Conservation (phyloP, 139 green algal species). For the Ettlia oleoabundans region DNA sequence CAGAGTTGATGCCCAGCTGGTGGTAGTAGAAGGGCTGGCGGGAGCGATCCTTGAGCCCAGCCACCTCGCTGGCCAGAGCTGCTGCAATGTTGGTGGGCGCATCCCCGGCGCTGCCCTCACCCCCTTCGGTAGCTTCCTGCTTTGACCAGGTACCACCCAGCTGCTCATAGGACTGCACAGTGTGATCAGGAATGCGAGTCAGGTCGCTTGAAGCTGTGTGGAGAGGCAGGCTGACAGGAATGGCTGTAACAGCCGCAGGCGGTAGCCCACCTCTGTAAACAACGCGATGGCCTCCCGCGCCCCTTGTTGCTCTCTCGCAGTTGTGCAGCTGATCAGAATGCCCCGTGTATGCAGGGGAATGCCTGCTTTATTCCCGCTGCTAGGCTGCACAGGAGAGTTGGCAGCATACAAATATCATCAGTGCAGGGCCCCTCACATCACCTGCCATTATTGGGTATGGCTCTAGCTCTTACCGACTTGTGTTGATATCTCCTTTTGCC, state of each 20-base stretch:
- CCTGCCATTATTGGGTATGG: no score
- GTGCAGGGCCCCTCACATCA: no score
- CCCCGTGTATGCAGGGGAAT: slow-evolving; percentile 46
- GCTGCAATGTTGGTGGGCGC: slow-evolving; percentile 39
- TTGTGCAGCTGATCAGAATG: slow-evolving; percentile 50
- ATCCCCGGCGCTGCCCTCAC: background rate
- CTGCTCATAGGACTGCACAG: slow-evolving; percentile 50
- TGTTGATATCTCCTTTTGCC: background rate
- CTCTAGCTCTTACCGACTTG: slow-evolving; percentile 3
- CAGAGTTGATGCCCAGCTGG: slow-evolving; percentile 29
- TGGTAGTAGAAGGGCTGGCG: slow-evolving; percentile 42
- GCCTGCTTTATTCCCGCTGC: background rate
- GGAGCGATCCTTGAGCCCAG: slow-evolving; percentile 41
- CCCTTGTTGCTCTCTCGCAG: slow-evolving; percentile 48
- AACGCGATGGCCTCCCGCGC: slow-evolving; percentile 49
- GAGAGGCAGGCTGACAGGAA: no score
- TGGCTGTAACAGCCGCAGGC: no score
- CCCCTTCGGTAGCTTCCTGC: background rate
- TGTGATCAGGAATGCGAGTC: no score
- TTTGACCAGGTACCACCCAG: slow-evolving; percentile 19
- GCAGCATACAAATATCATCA: no score
- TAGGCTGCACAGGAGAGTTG: background rate
- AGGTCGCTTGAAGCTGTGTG: no score
- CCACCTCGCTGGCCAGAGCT: slow-evolving; percentile 54
- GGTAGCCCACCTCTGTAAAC: slow-evolving; percentile 39